phyloP scores from a whole-genome alignment of 23 red algal species.

The Pyropia yezoensis region DNA sequence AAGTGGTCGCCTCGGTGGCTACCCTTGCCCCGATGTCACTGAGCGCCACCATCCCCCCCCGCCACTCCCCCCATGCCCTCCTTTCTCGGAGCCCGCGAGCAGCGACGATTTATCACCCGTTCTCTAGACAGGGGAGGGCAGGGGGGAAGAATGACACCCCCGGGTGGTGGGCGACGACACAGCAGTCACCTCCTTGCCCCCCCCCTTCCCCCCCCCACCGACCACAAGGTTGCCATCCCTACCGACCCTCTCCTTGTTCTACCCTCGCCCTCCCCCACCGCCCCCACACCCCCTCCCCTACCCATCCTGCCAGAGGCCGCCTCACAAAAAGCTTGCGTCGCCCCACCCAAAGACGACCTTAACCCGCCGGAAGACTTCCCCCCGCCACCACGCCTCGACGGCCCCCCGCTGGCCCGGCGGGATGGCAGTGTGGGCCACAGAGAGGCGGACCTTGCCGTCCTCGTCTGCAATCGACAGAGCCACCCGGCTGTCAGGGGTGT shows the following conservation, averaged over 20 bases:
- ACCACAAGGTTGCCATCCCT: constrained; percentile 17
- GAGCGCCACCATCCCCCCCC: too few relatives aligned
- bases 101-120: too few relatives aligned
- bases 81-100: too few relatives aligned
- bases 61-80: too few relatives aligned
- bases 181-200: too few relatives aligned
- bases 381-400: constrained; percentile 58
- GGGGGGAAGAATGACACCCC: too few relatives aligned
- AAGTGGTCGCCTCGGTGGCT: too few relatives aligned
- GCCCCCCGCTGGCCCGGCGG: constrained; percentile 14
- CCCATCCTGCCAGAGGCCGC: not conserved
- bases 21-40: too few relatives aligned
- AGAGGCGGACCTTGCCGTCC: constrained; percentile 20
- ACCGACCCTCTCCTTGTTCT: not conserved
- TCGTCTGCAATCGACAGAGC: constrained; percentile 11
- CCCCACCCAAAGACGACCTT: constrained; percentile 64
- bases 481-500: constrained; percentile 11
- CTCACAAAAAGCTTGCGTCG: constrained; percentile 22
- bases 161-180: too few relatives aligned
- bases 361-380: constrained; percentile 45
- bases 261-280: not conserved
- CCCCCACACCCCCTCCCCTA: constrained; percentile 1
- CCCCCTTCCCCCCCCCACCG: constrained; percentile 8
- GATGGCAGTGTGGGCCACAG: constrained; percentile 10
- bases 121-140: too few relatives aligned